Conservation (phyloP, 169 alveolate genomes). For the Plasmodium reichenowi region DNA sequence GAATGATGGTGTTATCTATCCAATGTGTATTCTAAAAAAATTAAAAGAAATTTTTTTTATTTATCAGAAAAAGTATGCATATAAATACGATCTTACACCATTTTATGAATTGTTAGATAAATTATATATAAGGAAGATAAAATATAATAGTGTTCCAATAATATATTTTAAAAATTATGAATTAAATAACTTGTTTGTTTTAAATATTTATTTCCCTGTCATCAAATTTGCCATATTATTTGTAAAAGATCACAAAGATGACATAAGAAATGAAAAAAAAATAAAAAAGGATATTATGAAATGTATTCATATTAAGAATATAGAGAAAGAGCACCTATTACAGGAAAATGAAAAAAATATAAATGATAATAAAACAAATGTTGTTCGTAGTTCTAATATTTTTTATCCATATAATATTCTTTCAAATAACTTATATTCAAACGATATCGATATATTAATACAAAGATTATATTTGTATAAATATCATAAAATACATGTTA, state of each 20-base stretch:
- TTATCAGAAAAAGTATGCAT: constrained; percentile 63
- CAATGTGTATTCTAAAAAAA: constrained; percentile 21
- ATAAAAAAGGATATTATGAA: neutral
- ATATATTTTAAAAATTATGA: constrained; percentile 72
- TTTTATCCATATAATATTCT: neutral
- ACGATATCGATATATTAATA: constrained; percentile 48
- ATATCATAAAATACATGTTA: constrained; percentile 52
- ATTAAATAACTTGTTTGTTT: constrained; percentile 44
- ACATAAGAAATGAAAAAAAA: constrained; percentile 14
- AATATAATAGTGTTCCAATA: constrained; percentile 40
- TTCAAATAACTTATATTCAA: constrained; percentile 7
- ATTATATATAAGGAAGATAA: constrained; percentile 46
- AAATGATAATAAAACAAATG: neutral
- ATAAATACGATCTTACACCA: constrained; percentile 45
- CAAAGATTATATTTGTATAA: constrained; percentile 70
- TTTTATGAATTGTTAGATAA: constrained; percentile 43
- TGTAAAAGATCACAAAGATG: constrained; percentile 25
- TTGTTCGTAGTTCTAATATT: neutral
- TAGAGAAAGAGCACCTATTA: neutral
- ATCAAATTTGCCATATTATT: constrained; percentile 46
- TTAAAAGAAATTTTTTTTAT: constrained; percentile 53
- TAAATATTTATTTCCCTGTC: constrained; percentile 66
- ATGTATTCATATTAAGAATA: neutral
- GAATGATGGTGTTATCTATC: neutral
- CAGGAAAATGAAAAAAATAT: neutral